Evolutionary conservation across 2,329 filamentous ascomycete genomes (phyloP).

Genomic region (Nemania diffusa): DNA sequence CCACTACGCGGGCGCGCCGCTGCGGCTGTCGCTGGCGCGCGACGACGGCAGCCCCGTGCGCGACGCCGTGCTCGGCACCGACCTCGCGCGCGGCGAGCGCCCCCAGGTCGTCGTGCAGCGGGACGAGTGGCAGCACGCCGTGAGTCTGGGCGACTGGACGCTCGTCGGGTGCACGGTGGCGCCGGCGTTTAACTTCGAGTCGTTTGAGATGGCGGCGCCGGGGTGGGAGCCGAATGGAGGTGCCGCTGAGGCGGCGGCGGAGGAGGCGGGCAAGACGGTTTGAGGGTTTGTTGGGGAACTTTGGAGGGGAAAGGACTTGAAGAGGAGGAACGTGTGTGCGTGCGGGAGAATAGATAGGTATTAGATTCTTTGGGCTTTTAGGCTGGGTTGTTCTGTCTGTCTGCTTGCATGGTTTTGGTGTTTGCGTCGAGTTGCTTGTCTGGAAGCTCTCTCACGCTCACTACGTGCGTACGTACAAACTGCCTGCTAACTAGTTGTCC

Average conservation of each 20-base stretch:
- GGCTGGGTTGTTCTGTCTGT: too few species aligned
- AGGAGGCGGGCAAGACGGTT: too few species aligned
- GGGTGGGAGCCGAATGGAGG: conserved; percentile 43
- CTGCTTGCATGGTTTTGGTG: too few species aligned
- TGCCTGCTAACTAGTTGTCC: too few species aligned
- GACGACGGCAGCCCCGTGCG: conserved; percentile 55
- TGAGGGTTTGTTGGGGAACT: too few species aligned
- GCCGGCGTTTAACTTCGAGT: conserved; percentile 43
- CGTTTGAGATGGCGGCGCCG: conserved; percentile 44
- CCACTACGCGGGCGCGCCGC: conserved; percentile 62
- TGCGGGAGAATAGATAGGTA: too few species aligned
- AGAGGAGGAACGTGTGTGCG: too few species aligned
- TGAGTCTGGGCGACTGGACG: conserved; percentile 59
- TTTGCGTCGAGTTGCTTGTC: too few species aligned
- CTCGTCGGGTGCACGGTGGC: conserved; percentile 53
- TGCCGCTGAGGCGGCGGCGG: neutral
- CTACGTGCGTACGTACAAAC: too few species aligned
- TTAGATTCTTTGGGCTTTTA: too few species aligned
- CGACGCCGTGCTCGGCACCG: conserved; percentile 53
- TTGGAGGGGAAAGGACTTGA: too few species aligned
- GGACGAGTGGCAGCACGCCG: conserved; percentile 59
- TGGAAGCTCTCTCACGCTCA: too few species aligned
- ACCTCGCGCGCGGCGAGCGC: conserved; percentile 53
- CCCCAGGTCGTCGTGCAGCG: conserved; percentile 56
- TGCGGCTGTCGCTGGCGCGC: conserved; percentile 56